A percentile compares a stretch with the other conserved stretches of the same genome.
Evolutionary conservation across 306 rosid species (phyloP).

Genomic region (Delonix regia): DNA sequence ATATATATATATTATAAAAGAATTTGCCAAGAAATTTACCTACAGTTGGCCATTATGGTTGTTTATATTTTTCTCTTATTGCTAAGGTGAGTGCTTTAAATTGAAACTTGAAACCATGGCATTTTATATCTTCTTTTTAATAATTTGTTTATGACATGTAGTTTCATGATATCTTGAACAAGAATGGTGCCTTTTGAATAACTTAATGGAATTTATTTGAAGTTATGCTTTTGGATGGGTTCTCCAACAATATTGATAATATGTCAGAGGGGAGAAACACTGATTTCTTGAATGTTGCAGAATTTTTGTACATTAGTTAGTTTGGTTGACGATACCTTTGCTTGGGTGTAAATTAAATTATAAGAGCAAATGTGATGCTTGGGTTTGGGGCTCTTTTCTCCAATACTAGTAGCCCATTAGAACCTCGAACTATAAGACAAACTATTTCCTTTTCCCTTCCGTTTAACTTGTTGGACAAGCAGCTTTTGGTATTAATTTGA

Average conservation of each 20-base stretch:
- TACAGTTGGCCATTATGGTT: background rate
- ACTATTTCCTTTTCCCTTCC: background rate
- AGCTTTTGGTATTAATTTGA: background rate
- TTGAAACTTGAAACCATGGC: slow-evolving; percentile 4
- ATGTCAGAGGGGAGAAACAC: background rate
- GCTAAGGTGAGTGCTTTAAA: background rate
- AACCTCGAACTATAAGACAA: background rate
- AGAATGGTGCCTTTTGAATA: background rate
- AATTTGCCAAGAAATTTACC: slow-evolving; percentile 3
- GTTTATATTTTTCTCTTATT: background rate
- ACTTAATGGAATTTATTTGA: background rate
- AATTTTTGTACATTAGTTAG: background rate
- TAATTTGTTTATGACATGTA: background rate
- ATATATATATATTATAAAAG: background rate
- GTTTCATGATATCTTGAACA: background rate
- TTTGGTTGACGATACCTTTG: background rate
- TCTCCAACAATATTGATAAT: background rate
- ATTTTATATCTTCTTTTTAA: background rate
- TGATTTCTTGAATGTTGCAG: background rate
- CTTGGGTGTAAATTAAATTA: background rate
- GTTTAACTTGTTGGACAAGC: background rate
- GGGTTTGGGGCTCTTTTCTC: background rate
- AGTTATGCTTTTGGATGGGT: background rate
- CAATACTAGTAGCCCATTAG: background rate
- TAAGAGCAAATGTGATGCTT: background rate